A percentile compares a stretch with the other conserved stretches of the same genome.
These are phyloP conservation scores for Colletotrichum sp. DNA, from an alignment of 2,329 filamentous ascomycete species.

Conservation along the genomic window DNA sequence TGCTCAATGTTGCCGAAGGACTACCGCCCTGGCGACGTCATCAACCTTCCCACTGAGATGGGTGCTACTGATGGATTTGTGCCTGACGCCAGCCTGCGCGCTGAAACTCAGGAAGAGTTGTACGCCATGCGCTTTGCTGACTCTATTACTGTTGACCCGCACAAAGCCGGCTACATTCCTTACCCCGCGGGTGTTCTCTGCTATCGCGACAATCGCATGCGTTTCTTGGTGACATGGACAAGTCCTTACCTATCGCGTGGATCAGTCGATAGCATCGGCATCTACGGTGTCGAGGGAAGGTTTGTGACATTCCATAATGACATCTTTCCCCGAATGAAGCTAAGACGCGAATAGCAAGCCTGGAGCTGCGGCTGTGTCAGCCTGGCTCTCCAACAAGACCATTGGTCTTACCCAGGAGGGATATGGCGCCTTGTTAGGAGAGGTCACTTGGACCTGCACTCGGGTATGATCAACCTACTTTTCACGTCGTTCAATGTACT, in stretches of 20 bases:
- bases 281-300: slow-evolving; percentile 51
- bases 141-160: slow-evolving; percentile 52
- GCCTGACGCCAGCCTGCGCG: slow-evolving; percentile 36
- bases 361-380: slow-evolving; percentile 47
- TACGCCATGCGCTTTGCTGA: slow-evolving; percentile 43
- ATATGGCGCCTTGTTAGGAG: slow-evolving; percentile 45
- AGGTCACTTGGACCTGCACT: slow-evolving; percentile 48
- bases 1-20: slow-evolving; percentile 44
- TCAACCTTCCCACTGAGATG: slow-evolving; percentile 30
- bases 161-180: slow-evolving; percentile 51
- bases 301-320: slow-evolving; percentile 8
- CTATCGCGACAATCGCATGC: slow-evolving; percentile 48
- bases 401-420: slow-evolving; percentile 45
- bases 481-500: too few relatives aligned
- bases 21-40: slow-evolving; percentile 28
- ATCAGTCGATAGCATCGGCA: slow-evolving; percentile 41
- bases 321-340: background rate
- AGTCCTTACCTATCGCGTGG: slow-evolving; percentile 43
- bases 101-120: slow-evolving; percentile 42
- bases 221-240: slow-evolving; percentile 46
- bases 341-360: slow-evolving; percentile 39
- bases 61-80: slow-evolving; percentile 33
- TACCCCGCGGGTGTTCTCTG: slow-evolving; percentile 50
- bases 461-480: slow-evolving; percentile 29
- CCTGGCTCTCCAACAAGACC: slow-evolving; percentile 47